Evolutionary conservation across 306 rosid species (phyloP), one percentile per base, ranked within the genome.

Genomic region (Carpinus viminea): DNA sequence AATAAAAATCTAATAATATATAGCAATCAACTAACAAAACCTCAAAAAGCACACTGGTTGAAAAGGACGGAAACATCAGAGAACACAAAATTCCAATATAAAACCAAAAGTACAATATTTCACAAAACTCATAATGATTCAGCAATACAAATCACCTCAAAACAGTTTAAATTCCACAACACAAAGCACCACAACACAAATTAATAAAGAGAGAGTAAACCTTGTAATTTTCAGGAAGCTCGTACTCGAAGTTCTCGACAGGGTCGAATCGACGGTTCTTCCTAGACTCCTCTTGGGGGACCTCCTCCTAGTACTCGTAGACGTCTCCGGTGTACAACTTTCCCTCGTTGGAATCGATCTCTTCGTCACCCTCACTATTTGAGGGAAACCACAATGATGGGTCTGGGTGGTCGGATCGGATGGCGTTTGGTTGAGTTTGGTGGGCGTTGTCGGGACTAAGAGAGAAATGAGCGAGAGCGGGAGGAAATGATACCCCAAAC

Each of bases 201-300:
- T 4, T 36, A 28, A 11, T 7, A 3, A 8, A 45, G 26, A 1
- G 69, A 26, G 6, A 60, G 3, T 75, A n/a, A 72, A 94, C 99
- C 95, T 95, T 83, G 70, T 88, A 85, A 5, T 89, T 88, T 11
- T 85, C 83, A 3, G 91, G 86, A 45, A 90, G 82, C 68, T 91
- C 81, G 53, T 89, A 89, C 17, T 91, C 87, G 76, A 75, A 74
- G 72, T 83, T 89, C n/a, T 86, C 82, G 5, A 93, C 96, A 4
- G 83, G 87, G 79, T 93, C 98, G 80, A 87, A 95, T 1, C 98
- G 96, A 79, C 89, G 93, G 54, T 95, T 95, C 83, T 84, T 95
- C 82, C 38, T 77, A 15, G 97, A 90, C 83, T 93, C 99, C 79
- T 95, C 99, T 80, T 95, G 93, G 0, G 99, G 86, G 4, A 36